Evolutionary conservation across 2,329 filamentous ascomycete genomes (phyloP).

Genomic region (Pseudogymnoascus sp.): DNA sequence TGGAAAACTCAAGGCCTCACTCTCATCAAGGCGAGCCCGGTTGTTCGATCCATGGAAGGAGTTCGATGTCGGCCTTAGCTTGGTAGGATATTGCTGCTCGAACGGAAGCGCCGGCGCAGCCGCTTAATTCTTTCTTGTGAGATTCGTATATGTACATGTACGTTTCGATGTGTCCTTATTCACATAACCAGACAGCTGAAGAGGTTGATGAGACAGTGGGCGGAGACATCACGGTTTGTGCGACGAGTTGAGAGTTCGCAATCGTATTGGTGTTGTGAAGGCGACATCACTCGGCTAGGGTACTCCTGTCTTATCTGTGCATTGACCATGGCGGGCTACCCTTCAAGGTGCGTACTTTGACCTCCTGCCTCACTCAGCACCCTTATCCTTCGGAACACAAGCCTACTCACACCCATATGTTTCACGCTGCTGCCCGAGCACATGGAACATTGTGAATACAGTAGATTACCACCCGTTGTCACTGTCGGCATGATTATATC

Average conservation of each 20-base stretch:
- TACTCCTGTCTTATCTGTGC: conserved; percentile 6
- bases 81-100: conserved; percentile 6
- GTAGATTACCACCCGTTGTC: not conserved
- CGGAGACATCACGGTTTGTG: not conserved
- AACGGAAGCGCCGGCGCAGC: not conserved
- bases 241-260: not conserved
- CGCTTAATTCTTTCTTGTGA: not conserved
- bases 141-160: not conserved
- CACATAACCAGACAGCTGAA: not conserved
- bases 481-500: not conserved
- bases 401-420: not conserved
- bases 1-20: not conserved
- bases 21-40: conserved; percentile 2
- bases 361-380: not conserved
- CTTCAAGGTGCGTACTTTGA: conserved; percentile 1
- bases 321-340: not conserved
- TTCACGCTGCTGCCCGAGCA: not conserved
- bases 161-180: not conserved
- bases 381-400: not conserved
- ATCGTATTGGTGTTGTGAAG: conserved; percentile 3
- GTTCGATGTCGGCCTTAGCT: not conserved
- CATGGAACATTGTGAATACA: not conserved
- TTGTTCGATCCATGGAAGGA: conserved; percentile 1
- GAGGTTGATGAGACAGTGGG: not conserved
- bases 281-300: conserved; percentile 7